Evolutionary conservation across 768 basidiomycete genomes (phyloP), one percentile per base, ranked within the genome.

Genomic region (Mycena filopes): DNA sequence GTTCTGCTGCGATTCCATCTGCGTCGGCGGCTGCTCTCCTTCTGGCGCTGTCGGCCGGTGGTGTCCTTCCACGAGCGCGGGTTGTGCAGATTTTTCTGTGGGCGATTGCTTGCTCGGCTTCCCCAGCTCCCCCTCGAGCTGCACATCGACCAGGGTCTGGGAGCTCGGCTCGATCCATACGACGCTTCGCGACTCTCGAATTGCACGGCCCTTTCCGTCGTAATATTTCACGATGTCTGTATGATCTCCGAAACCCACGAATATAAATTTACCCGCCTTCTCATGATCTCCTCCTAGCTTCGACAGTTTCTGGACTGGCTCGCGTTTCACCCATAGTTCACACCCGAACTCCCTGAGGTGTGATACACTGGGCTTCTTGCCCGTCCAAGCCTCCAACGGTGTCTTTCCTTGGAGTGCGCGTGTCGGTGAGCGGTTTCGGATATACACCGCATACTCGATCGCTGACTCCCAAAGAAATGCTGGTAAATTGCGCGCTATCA

Each of bases 391-490:
- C 25, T 67, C 66, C 20, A 0, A 15, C 23, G 66, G 66, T 20
- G 60, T 67, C 47, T 55, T 60, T 29, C 58, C 65, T 26, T 60
- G 36, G 10, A 66, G 58, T 41, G 65, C 65, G 38, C 65, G 58
- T 1, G 65, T 66, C 38, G 65, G 65, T 50, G 65, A 38, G 23
- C 66, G 53, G 43, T 76, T 77, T 13, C 66, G 31, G 8, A 78
- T 42, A 29, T 76, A 75, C 28, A 43, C 67, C 7, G 69, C 75
- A 46, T 76, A 66, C 2, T 28, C 21, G 20, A 73, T 40, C 0
- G 72, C 75, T 38, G 72, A 65, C 5, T 69, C 63, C 73, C 77
- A 77, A 36, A 73, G 65, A 16, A 48, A 68, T 9, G 60, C 54
- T 26, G 50, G 1, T 2, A 79, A 33, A 12, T 71, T 67, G 4